A percentile compares a stretch with the other conserved stretches of the same genome.
These are phyloP conservation scores for Collybiopsis luxurians DNA, from an alignment of 768 basidiomycete genomes.

Conservation along the genomic window DNA sequence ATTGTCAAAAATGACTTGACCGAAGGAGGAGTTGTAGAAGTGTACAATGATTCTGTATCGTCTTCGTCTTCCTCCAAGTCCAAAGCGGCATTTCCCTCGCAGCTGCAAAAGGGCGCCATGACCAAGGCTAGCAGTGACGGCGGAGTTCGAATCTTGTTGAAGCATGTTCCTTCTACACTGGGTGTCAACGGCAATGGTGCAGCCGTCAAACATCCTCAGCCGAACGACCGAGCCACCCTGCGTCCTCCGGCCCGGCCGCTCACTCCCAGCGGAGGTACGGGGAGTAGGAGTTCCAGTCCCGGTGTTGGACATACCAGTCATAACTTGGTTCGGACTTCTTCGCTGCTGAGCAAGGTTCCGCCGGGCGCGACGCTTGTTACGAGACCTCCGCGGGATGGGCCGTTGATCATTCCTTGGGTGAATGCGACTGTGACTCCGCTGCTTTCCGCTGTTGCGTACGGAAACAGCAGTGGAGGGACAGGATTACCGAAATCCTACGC, in stretches of 20 bases:
- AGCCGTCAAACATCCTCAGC: slow-evolving; percentile 9
- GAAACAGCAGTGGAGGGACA: slow-evolving; percentile 8
- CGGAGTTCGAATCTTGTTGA: slow-evolving; percentile 42
- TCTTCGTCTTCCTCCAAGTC: slow-evolving; percentile 18
- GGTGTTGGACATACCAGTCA: slow-evolving; percentile 1
- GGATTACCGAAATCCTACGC: slow-evolving; percentile 48
- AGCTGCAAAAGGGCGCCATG: slow-evolving; percentile 58
- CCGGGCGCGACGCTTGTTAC: slow-evolving; percentile 13
- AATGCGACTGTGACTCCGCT: slow-evolving; percentile 54
- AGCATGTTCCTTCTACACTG: slow-evolving; percentile 58
- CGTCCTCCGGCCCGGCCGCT: slow-evolving; percentile 27
- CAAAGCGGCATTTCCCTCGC: slow-evolving; percentile 20
- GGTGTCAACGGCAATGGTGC: slow-evolving; percentile 30
- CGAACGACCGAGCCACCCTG: slow-evolving; percentile 11
- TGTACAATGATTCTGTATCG: slow-evolving; percentile 51
- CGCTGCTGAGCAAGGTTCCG: slow-evolving; percentile 19
- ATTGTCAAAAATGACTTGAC: slow-evolving; percentile 61
- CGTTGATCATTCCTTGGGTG: slow-evolving; percentile 61
- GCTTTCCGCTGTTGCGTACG: slow-evolving; percentile 15
- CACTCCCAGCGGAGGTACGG: slow-evolving; percentile 31
- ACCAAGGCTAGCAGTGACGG: slow-evolving; percentile 26
- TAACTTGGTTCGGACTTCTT: slow-evolving; percentile 25
- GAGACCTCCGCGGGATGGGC: slow-evolving; percentile 47
- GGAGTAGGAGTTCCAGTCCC: slow-evolving; percentile 8
- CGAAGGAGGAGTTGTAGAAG: slow-evolving; percentile 49